A percentile compares a stretch with the other conserved stretches of the same genome.
Evolutionary conservation across 805 yeast genomes (phyloP).

Genomic region (Wickerhamomyces ciferrii): DNA sequence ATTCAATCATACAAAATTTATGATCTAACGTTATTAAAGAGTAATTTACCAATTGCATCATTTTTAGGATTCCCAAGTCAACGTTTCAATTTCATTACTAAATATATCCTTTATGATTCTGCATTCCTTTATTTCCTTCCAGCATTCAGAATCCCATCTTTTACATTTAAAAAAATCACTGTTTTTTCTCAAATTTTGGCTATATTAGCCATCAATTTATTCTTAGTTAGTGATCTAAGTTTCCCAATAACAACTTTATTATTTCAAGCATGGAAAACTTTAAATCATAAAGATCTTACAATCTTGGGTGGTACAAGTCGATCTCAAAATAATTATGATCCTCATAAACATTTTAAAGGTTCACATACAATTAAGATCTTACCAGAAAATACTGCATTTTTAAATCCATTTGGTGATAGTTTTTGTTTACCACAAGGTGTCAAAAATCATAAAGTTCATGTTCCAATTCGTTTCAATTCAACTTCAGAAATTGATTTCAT

Average conservation of each 20-base stretch:
- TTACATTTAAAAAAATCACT: conserved; percentile 56
- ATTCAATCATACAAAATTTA: conserved; percentile 86
- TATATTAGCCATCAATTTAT: conserved; percentile 45
- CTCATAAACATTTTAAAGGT: conserved; percentile 65
- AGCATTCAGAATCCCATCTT: conserved; percentile 66
- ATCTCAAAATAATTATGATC: conserved; percentile 22
- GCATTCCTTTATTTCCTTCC: conserved; percentile 68
- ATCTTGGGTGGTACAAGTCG: conserved; percentile 41
- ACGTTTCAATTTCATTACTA: conserved; percentile 56
- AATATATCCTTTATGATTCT: conserved; percentile 73
- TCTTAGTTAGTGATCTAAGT: conserved; percentile 46
- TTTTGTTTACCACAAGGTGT: conserved; percentile 50
- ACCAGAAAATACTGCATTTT: conserved; percentile 84
- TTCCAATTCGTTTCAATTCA: conserved; percentile 81
- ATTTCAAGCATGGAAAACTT: conserved; percentile 38
- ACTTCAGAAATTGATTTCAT: conserved; percentile 65
- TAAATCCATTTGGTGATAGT: conserved; percentile 69
- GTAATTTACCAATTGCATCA: conserved; percentile 29
- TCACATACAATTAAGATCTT: conserved; percentile 78
- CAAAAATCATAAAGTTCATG: conserved; percentile 26
- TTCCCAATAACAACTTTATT: conserved; percentile 38
- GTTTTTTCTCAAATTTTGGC: conserved; percentile 43
- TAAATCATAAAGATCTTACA: conserved; percentile 44
- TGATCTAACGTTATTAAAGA: conserved; percentile 58
- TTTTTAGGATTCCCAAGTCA: conserved; percentile 35